Percentiles rank a stretch among this genome's conserved stretches.
Evolutionary conservation across 768 basidiomycete genomes (phyloP).

Genomic region (Tephrocybe sp.): DNA sequence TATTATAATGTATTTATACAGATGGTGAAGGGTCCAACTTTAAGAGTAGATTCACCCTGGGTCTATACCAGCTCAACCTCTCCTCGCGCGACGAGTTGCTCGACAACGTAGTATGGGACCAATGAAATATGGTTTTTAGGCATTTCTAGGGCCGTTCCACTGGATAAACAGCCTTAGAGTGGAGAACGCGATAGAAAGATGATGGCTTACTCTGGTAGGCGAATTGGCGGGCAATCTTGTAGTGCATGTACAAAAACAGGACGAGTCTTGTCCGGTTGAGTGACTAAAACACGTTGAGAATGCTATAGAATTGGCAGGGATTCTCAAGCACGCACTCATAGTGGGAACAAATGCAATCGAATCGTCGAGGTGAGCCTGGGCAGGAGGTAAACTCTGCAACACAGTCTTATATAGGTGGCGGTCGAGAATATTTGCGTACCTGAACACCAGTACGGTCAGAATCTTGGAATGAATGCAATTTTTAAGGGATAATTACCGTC

Average conservation of each 20-base stretch:
- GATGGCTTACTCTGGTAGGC: constrained; percentile 62
- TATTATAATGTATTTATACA: constrained; percentile 17
- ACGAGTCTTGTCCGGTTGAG: constrained; percentile 68
- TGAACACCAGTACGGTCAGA: constrained; percentile 23
- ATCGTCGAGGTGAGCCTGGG: constrained; percentile 77
- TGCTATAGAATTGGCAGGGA: constrained; percentile 5
- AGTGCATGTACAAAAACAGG: constrained; percentile 85
- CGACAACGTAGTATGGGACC: constrained; percentile 72
- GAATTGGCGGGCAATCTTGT: constrained; percentile 61
- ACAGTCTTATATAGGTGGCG: constrained; percentile 79
- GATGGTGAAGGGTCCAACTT: constrained; percentile 3
- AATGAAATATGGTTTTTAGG: constrained; percentile 80
- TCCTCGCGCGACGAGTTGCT: constrained; percentile 67
- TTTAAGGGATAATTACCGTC: constrained; percentile 44
- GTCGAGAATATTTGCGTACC: constrained; percentile 75
- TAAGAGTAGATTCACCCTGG: neutral
- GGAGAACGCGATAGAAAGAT: neutral
- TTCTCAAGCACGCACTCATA: constrained; percentile 55
- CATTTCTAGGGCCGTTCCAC: constrained; percentile 73
- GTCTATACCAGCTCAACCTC: constrained; percentile 72
- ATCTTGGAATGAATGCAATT: neutral
- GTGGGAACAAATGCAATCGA: constrained; percentile 63
- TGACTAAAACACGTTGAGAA: constrained; percentile 43
- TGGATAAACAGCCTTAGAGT: constrained; percentile 10
- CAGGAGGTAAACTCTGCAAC: constrained; percentile 76